A percentile compares a stretch with the other conserved stretches of the same genome.
Evolutionary conservation across 148 eudicot genomes (phyloP).

Genomic region (Drosera capensis): DNA sequence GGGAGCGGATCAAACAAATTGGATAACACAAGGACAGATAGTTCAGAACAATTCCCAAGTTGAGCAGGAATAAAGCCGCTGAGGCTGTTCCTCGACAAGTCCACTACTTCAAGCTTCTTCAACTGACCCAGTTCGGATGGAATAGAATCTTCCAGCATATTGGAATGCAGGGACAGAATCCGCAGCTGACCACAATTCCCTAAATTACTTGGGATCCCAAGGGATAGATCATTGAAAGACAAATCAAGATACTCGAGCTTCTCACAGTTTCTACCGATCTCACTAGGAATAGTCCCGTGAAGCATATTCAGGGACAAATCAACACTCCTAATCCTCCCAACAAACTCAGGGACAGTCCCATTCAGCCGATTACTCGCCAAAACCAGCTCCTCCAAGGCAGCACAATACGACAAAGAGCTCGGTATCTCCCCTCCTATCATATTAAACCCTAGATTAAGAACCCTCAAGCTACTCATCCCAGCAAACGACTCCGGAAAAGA

Average conservation of each 20-base stretch:
- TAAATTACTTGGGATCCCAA: constrained; percentile 31
- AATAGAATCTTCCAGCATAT: constrained; percentile 27
- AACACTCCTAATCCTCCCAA: constrained; percentile 32
- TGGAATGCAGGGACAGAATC: constrained; percentile 35
- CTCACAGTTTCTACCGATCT: constrained; percentile 34
- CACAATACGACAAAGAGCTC: constrained; percentile 26
- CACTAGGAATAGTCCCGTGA: constrained; percentile 28
- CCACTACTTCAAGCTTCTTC: constrained; percentile 36
- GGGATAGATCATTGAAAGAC: constrained; percentile 33
- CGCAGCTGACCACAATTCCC: constrained; percentile 34
- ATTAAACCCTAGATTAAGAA: constrained; percentile 54
- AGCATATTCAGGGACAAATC: constrained; percentile 45
- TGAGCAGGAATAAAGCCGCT: constrained; percentile 31
- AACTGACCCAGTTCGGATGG: constrained; percentile 41
- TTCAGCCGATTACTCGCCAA: constrained; percentile 47
- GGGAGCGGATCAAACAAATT: constrained; percentile 9
- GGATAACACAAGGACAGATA: constrained; percentile 43
- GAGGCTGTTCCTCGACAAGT: constrained; percentile 44
- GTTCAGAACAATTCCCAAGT: constrained; percentile 29
- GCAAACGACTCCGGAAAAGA: constrained; percentile 16
- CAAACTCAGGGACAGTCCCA: constrained; percentile 37
- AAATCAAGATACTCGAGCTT: constrained; percentile 49
- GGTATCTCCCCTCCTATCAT: constrained; percentile 38
- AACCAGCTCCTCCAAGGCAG: constrained; percentile 30
- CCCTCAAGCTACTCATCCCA: constrained; percentile 29